Evolutionary conservation across 1,284 basidiomycete species (phyloP).

Genomic region (Trametes pubescens): DNA sequence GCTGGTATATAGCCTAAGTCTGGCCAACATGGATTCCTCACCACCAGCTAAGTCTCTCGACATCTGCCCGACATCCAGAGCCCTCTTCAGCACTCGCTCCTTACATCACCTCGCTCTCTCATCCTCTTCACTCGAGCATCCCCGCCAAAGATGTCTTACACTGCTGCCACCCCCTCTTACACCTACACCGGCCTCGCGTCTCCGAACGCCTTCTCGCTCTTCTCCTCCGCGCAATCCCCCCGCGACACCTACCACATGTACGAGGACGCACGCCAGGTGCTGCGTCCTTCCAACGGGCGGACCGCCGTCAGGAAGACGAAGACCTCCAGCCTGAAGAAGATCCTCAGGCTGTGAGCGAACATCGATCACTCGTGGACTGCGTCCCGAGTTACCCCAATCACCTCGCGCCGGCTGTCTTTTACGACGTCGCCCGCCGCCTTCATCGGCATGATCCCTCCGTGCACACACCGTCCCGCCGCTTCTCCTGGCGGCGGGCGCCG

Average conservation of each 20-base stretch:
- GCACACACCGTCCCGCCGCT: not conserved
- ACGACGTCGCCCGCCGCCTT: not conserved
- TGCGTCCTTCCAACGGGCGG: constrained; percentile 28
- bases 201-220: constrained; percentile 39
- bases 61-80: constrained; percentile 6
- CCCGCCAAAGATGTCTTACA: constrained; percentile 30
- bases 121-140: constrained; percentile 1
- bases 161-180: constrained; percentile 25
- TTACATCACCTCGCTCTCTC: constrained; percentile 7
- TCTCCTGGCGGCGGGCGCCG: not conserved
- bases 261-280: constrained; percentile 37
- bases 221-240: constrained; percentile 37
- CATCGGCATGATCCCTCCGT: not conserved
- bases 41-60: constrained; percentile 15
- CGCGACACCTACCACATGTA: constrained; percentile 39
- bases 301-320: constrained; percentile 28
- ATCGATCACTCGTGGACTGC: constrained; percentile 1
- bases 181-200: constrained; percentile 31
- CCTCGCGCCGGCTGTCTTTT: not conserved
- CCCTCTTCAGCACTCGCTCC: constrained; percentile 9
- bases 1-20: constrained; percentile 14
- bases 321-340: constrained; percentile 36
- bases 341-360: constrained; percentile 30
- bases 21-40: not conserved
- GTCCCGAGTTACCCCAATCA: not conserved